A percentile compares a stretch with the other conserved stretches of the same genome.
Conservation (phyloP, 108 stramenopile genomes). For the Skeletonema potamos region DNA sequence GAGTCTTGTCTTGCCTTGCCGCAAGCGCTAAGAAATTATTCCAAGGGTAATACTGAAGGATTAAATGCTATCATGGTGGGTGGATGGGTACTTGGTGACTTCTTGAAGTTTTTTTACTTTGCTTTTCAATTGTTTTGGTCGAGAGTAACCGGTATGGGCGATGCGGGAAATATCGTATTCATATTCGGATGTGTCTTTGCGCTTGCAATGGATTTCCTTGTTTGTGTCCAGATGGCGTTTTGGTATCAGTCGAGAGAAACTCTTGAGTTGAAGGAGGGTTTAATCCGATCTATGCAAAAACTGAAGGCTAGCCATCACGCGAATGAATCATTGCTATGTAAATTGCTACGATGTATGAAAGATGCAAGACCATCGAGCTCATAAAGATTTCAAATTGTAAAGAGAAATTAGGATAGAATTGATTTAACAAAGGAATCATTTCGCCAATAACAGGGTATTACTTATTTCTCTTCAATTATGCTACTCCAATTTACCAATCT, state of each 20-base stretch:
- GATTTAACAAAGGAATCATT: neutral
- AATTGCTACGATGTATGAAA: constrained; percentile 3
- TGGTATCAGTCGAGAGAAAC: constrained; percentile 18
- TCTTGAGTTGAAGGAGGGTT: constrained; percentile 21
- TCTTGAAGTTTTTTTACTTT: constrained; percentile 46
- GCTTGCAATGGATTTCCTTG: constrained; percentile 30
- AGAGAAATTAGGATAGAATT: neutral
- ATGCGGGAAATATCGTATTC: constrained; percentile 35
- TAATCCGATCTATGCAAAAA: constrained; percentile 23
- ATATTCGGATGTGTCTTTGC: constrained; percentile 40
- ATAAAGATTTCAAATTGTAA: neutral
- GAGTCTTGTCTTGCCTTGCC: constrained; percentile 47
- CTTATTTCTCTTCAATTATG: too few relatives aligned
- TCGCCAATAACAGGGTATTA: too few relatives aligned
- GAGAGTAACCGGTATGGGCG: constrained; percentile 10
- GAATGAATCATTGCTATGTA: constrained; percentile 19
- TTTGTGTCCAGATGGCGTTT: constrained; percentile 33
- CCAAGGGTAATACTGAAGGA: constrained; percentile 35
- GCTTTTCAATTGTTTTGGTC: constrained; percentile 15
- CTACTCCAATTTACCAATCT: too few relatives aligned
- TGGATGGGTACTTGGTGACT: constrained; percentile 43
- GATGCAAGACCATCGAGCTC: constrained; percentile 6
- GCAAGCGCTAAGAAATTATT: constrained; percentile 37
- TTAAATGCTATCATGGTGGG: constrained; percentile 40
- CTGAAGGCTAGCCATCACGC: constrained; percentile 12